Base-by-base conservation (phyloP, 2,329 filamentous ascomycete genomes). In the Aureobasidium sp. region DNA sequence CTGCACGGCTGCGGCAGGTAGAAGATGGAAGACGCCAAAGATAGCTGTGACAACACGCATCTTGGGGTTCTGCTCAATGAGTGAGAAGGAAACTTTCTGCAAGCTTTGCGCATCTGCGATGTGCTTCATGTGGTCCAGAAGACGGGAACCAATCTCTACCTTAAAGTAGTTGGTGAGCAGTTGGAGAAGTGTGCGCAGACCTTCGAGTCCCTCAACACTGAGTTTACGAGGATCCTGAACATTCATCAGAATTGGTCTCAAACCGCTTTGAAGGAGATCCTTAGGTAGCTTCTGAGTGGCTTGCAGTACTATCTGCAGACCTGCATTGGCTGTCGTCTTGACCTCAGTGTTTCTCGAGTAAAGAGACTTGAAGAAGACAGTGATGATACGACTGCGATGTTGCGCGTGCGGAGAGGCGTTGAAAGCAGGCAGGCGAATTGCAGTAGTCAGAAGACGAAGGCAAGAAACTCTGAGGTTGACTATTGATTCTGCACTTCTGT, bases 91-190 rank as follows among this genome's bases (percentile, higher is more conserved):
- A 1, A 94, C 90, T 69, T 92, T 90, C 72, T 97, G 92, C 66
- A 97, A 78, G 14, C 85, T 82, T 57, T 80, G 82, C 3, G 89
- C 83, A 62, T 97, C 91, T 1, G 93, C 92, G 65, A 99, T 91
- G 11, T 87, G 84, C 71, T 93, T 93, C 75, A 97, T 88, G 69
- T 99, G 94, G 66, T 97, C 93, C 10, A 99, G 80, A n/a, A 99
- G 77, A 29, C 94, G 85, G 25, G 90, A 85, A 7, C 94, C 95
- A 59, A 99, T 99, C 72, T 99, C 94, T 0, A 97, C 92, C 75
- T 99, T 99, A 77, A 99, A 99, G 73, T 99, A 99, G 63, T 94
- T 97, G 0, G 93, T 99, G 21, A 99, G 79, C 1, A 99, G 81
- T 65, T 94, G 93, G 63, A 99, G 76, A 1, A 99, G 81, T 42